These are phyloP conservation scores for Solanum sejunctum DNA, from an alignment of 257 asterid species.

Conservation along the genomic window DNA sequence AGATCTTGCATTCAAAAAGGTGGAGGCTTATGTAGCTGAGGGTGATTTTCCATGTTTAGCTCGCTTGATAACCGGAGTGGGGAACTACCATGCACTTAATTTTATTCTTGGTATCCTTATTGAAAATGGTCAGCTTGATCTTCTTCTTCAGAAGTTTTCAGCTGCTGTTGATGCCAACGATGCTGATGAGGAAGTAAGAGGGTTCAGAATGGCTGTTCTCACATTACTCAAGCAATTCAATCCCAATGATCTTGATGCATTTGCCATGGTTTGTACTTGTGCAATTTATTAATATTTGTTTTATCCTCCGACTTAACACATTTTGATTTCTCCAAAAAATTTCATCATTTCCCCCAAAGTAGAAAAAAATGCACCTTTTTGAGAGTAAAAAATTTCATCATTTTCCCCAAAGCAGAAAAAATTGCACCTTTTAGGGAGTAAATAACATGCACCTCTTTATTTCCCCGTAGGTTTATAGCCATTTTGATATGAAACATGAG, in stretches of 20 bases:
- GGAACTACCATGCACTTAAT: constrained; percentile 84
- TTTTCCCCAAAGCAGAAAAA: not conserved
- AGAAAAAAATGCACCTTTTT: not conserved
- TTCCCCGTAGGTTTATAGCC: constrained; percentile 65
- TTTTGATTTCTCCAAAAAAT: not conserved
- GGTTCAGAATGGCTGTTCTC: constrained; percentile 96
- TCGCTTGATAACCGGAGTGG: constrained; percentile 95
- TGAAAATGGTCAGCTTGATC: constrained; percentile 90
- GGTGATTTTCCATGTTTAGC: constrained; percentile 96
- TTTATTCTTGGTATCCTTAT: constrained; percentile 92
- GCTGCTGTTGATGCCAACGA: constrained; percentile 79
- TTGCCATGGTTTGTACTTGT: constrained; percentile 59
- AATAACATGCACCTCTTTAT: constrained; percentile 2
- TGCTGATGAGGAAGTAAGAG: constrained; percentile 80
- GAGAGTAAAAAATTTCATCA: not conserved
- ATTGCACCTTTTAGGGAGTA: not conserved
- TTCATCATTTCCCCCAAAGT: not conserved
- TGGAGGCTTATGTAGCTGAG: constrained; percentile 90
- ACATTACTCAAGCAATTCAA: constrained; percentile 87
- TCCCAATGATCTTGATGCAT: constrained; percentile 81
- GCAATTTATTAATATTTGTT: not conserved
- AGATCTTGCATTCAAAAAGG: constrained; percentile 95
- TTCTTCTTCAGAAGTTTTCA: constrained; percentile 86
- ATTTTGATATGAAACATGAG: constrained; percentile 96
- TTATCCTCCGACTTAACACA: not conserved